A percentile compares a stretch with the other conserved stretches of the same genome.
Evolutionary conservation across 352 stramenopile species (phyloP).

Genomic region (Phytopythium helicoides): DNA sequence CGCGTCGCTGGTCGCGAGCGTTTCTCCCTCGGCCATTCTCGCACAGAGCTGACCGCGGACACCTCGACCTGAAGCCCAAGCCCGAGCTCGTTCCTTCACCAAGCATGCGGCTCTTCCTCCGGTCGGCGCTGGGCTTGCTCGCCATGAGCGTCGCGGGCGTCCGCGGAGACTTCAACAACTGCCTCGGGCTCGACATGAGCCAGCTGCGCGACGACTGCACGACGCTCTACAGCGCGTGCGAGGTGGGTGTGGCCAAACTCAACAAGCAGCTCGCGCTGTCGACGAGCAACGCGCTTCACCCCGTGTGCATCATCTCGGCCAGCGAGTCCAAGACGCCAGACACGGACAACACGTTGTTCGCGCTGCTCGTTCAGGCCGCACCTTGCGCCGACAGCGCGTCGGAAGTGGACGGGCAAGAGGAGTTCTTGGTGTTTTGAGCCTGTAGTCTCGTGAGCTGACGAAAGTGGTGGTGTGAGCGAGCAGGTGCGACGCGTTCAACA

Average conservation of each 20-base stretch:
- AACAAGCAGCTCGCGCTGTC: conserved; percentile 43
- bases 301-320: conserved; percentile 65
- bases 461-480: conserved; percentile 12
- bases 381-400: conserved; percentile 32
- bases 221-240: conserved; percentile 42
- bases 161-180: conserved; percentile 43
- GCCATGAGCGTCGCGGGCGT: conserved; percentile 1
- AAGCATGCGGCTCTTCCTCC: background rate
- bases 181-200: conserved; percentile 50
- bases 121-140: conserved; percentile 1
- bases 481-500: conserved; percentile 58
- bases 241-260: conserved; percentile 45
- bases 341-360: conserved; percentile 39
- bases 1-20: too few relatives aligned
- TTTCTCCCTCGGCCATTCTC: too few relatives aligned
- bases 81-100: background rate
- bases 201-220: conserved; percentile 28
- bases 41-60: too few relatives aligned
- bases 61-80: background rate
- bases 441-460: background rate
- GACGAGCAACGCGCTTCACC: conserved; percentile 21
- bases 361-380: conserved; percentile 55
- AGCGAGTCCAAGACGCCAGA: conserved; percentile 40
- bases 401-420: background rate
- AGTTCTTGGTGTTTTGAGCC: background rate